Evolutionary conservation across 2,329 filamentous ascomycete genomes (phyloP), one percentile per base, ranked within the genome.

Genomic region (Diaporthe humulicola): DNA sequence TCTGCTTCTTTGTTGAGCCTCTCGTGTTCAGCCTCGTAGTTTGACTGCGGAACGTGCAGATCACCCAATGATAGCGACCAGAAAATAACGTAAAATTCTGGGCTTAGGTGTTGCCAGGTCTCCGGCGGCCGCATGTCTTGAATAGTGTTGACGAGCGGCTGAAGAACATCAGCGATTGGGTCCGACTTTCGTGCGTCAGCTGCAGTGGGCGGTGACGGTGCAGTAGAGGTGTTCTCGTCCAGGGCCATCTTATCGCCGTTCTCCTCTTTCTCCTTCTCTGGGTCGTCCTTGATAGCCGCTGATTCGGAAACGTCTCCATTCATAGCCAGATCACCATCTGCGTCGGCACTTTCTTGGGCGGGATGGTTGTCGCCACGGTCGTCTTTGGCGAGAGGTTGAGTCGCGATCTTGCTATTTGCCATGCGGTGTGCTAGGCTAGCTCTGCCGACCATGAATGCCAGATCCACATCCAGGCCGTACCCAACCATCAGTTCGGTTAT

Each of bases 11-110:
- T 91, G 78, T 92, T 90, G 30, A 95, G 87, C 12, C 91, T 89
- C 28, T 91, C 90, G 48, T 93, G 92, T 81, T 97, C 95, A 22
- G 91, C 89, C 64, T 94, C 90, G 81, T 99, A 99, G 75, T 93
- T 94, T 45, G 91, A 89, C 76, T 91, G 91, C 1, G 94, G 94
- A 77, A 96, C 92, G 73, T 91, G 90, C 74, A 98, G 87, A 81
- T 99, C 96, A 60, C 94, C 92, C 4, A 97, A 89, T 38, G 95
- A 93, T 17, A 98, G 88, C 69, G 96, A 93, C 97, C 97, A 99
- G 84, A 99, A 99, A 0, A 94, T 94, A 57, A 94, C 91, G 80
- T 95, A 98, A 82, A 98, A 96, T 40, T 94, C 92, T 0, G 95
- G 88, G 57, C 92, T 95, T 70, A 98, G 89, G 67, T 90, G 90